Base-by-base conservation (phyloP, 495 filamentous ascomycete genomes). In the Penicillium steckii region DNA sequence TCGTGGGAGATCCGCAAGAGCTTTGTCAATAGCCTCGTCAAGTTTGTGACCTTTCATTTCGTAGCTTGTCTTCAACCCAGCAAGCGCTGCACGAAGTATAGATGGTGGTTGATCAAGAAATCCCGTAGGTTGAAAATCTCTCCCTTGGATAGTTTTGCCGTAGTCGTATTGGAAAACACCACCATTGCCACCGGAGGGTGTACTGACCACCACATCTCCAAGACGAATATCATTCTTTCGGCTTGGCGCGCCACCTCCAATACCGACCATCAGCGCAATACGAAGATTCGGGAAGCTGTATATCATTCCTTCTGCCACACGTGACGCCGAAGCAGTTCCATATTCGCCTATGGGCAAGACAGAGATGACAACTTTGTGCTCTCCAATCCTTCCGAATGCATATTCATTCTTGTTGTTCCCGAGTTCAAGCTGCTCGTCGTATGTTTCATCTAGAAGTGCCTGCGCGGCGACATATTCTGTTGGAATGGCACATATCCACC, bases 101-200 rank as follows among this genome's bases (percentile, higher is more conserved):
- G 17, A 38, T 1, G 55, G 49, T 15, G 55, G 50, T 17, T 38
- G 37, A 18, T 53, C 46, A 13, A 57, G 46, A 10, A 48, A 54
- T 0, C 63, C 65, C 1, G 62, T 74, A 13, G 55, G 50, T 42
- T 33, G 35, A 40, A 73, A 67, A 0, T 30, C 37, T 3, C 47
- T 33, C 25, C 23, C 40, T 18, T 23, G 13, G 8, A 40, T 23
- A 12, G 49, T 25, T 27, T 64, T 64, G 2, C 57, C 61, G 13
- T 56, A 24, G 43, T 70, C 66, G 35, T 57, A 67, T n/a, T 62
- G 61, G 9, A 55, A 50, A 22, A 64, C 60, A 3, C 54, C 59
- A 15, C 19, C 27, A 22, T 33, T 25, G 3, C 22, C 22, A 12
- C 24, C 46, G 0, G 32, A n/a, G 2, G 62, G 59, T 10, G 41